Conservation (phyloP, 441 rosid genomes). For the Manihot esculenta region DNA sequence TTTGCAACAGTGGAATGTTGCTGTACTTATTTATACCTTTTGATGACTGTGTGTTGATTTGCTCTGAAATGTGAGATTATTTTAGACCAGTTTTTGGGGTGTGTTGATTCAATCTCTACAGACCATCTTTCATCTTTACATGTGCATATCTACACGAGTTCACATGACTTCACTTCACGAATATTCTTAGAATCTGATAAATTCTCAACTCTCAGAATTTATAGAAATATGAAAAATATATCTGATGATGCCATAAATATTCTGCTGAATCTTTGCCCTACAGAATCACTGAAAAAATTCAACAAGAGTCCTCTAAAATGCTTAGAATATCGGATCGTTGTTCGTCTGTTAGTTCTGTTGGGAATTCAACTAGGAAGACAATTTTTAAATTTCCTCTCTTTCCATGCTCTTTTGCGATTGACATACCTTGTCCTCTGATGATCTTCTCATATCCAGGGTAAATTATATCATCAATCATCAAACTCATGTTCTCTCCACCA, state of each 20-base stretch:
- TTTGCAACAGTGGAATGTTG: not conserved
- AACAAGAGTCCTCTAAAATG: constrained; percentile 46
- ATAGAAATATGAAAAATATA: no score
- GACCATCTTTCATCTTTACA: not conserved
- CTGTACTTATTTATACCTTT: not conserved
- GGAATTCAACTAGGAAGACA: constrained; percentile 56
- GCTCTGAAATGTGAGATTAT: not conserved
- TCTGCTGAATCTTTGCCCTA: not conserved
- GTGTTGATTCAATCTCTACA: not conserved
- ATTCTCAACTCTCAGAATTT: no score
- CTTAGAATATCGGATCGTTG: constrained; percentile 41
- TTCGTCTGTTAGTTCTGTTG: constrained; percentile 46
- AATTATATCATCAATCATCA: constrained; percentile 46
- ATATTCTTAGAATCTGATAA: no score
- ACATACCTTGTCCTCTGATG: constrained; percentile 69
- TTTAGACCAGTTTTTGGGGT: not conserved
- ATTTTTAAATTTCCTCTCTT: constrained; percentile 65
- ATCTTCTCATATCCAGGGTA: constrained; percentile 54
- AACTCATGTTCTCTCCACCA: constrained; percentile 44
- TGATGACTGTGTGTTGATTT: not conserved
- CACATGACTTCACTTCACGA: no score
- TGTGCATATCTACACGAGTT: no score
- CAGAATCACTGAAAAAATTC: constrained; percentile 10
- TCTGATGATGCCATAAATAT: not conserved
- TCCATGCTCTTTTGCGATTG: constrained; percentile 43